Conservation (phyloP, 2,329 filamentous ascomycete species). For the Fusarium xyrophilum region DNA sequence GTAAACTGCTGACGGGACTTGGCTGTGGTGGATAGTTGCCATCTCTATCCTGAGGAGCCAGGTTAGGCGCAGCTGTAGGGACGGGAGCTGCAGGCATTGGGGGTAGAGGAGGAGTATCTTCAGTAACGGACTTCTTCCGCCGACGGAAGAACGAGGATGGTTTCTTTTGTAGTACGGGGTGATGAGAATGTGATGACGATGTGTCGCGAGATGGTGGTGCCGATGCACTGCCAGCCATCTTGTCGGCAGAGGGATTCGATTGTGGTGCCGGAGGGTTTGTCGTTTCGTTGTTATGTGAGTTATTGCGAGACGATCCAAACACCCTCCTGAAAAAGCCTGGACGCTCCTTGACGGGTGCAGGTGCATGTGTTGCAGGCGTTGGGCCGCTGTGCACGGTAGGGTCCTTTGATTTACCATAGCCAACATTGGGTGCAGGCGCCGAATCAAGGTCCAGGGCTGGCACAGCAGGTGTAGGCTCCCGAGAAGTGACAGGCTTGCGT, state of each 20-base stretch:
- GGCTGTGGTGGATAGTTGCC: slow-evolving; percentile 49
- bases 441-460: slow-evolving; percentile 55
- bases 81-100: slow-evolving; percentile 53
- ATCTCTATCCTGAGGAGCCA: slow-evolving; percentile 43
- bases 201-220: slow-evolving; percentile 59
- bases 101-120: slow-evolving; percentile 69
- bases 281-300: slow-evolving; percentile 39
- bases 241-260: slow-evolving; percentile 41
- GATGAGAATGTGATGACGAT: slow-evolving; percentile 53
- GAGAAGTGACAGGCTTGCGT: slow-evolving; percentile 41
- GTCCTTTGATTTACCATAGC: slow-evolving; percentile 66
- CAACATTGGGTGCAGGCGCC: slow-evolving; percentile 64
- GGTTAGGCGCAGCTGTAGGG: slow-evolving; percentile 48
- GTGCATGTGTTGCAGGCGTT: slow-evolving; percentile 56
- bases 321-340: slow-evolving; percentile 93
- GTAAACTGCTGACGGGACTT: slow-evolving; percentile 80
- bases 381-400: slow-evolving; percentile 54
- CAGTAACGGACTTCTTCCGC: slow-evolving; percentile 86
- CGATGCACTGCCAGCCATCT: slow-evolving; percentile 57
- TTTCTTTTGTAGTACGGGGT: slow-evolving; percentile 78
- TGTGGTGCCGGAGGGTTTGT: slow-evolving; percentile 37
- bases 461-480: slow-evolving; percentile 43
- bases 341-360: slow-evolving; percentile 66
- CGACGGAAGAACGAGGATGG: slow-evolving; percentile 93
- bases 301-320: slow-evolving; percentile 75